Base-by-base conservation (phyloP, 352 stramenopile genomes). In the Ophiocytium majus region DNA sequence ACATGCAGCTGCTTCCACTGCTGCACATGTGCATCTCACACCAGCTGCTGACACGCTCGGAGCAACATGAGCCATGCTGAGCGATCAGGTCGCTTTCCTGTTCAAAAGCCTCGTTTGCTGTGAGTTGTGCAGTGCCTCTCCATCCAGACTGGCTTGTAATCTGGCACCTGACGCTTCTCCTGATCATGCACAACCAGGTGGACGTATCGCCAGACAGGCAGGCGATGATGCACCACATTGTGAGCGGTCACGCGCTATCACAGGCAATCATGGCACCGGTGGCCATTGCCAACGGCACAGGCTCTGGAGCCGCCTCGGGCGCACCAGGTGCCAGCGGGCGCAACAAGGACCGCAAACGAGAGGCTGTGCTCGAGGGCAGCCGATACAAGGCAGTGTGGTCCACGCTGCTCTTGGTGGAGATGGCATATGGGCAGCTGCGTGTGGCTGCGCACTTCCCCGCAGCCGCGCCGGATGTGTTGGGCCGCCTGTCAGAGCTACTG, bases 131-230 rank as follows among this genome's bases (percentile, higher is more conserved):
- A n/a, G n/a, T n/a, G n/a, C n/a, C n/a, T n/a, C n/a, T n/a, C n/a
- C n/a, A n/a, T n/a, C n/a, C n/a, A n/a, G n/a, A n/a, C n/a, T n/a
- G n/a, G n/a, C n/a, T n/a, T n/a, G n/a, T n/a, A n/a, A n/a, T n/a
- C n/a, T n/a, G n/a, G n/a, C n/a, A n/a, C n/a, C n/a, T n/a, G n/a
- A n/a, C n/a, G n/a, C n/a, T n/a, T n/a, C n/a, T n/a, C n/a, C n/a
- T n/a, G n/a, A n/a, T n/a, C n/a, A n/a, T n/a, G n/a, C n/a, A n/a
- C n/a, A n/a, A n/a, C 9, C 9, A 88, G 85, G 85, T 83, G 19
- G 81, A 86, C 34, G 85, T 88, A 10, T 74, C 85, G 17, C 85
- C 85, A 0, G 85, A 88, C 0, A 64, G 85, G 17, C 85, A 88
- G 50, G 35, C 63, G n/a, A 76, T 88, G 19, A 57, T 88, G 28